Base-by-base conservation (phyloP, 1,284 basidiomycete species). In the Flammula alnicola region DNA sequence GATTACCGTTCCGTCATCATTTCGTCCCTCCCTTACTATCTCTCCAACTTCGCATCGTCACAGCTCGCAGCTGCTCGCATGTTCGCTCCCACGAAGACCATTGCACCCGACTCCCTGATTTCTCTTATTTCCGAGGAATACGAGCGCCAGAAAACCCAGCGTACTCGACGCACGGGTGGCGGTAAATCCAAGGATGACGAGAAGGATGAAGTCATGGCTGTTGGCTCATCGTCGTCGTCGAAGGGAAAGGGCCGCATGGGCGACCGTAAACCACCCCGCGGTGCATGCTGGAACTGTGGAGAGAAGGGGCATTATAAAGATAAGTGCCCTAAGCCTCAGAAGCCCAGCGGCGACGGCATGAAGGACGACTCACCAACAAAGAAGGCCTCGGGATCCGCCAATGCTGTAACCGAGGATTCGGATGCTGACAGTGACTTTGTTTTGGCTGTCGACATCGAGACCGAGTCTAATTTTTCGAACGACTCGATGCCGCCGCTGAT, bases 231-330 rank as follows among this genome's bases (percentile, higher is more conserved):
- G 10, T 25, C 43, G n/a, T 49, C 53, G 22, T 51, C 52, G 12
- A 55, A 56, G 23, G 44, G 38, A 22, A 50, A 47, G 39, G 52
- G 54, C 38, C 17, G 19, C 25, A 30, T 22, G 22, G 16, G 49
- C n/a, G 37, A 25, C 6, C 6, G 31, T 27, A 51, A 40, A 38
- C 35, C 22, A 7, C 4, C 42, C 6, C 39, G 27, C 12, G 45
- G 31, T 20, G 35, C 44, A 22, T 59, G 58, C 41, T 63, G 61
- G 61, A 60, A 62, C n/a, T 67, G 65, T 51, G 62, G 62, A 0
- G 38, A 59, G 32, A 62, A 60, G 31, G 65, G 63, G 0, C 65
- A 69, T 23, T 52, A 57, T 19, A 51, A 59, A 12, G 32, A 58
- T 14, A 54, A 63, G 12, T 65, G 60, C 46, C 56, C 54, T 20